Evolutionary conservation across 2,329 filamentous ascomycete genomes (phyloP), one percentile per base, ranked within the genome.

Genomic region (Venturia effusa): DNA sequence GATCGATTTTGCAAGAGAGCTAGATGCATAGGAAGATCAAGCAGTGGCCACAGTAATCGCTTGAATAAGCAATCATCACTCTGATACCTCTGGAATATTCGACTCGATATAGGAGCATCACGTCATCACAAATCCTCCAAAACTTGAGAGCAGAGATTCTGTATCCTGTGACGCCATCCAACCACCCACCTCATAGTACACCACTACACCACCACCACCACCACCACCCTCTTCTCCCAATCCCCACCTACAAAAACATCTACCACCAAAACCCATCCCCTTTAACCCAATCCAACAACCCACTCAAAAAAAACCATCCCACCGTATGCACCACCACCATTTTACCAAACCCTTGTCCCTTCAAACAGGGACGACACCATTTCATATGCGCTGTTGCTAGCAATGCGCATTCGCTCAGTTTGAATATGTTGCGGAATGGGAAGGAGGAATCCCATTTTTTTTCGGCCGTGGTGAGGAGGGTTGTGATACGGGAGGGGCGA

Each of bases 1-100:
- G 67, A 79, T 83, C 66, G 81, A 83, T 69, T 83, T 83, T 72
- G 80, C 79, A 37, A 68, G 71, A 39, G 74, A 74, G 64, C 64
- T 77, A 64, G 74, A 76, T 63, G 73, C 73, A 40, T 68, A 60
- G 59, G 27, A 17, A 30, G 10, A 8, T 34, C 27, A 34, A 7
- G 13, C 19, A 19, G 4, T 24, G 51, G 15, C 22, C 6, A 19
- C 27, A 57, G 1, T 57, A 3, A n/a, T 34, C 15, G 8, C 6
- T 4, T 34, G 13, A 54, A 7, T 13, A 32, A 1, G 24, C 24
- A 45, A 1, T 27, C 24, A 45, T 8, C 19, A 5, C 43, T 6
- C 10, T 19, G 43, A 7, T 10, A 24, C 19, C 8, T 15, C 15
- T 11, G 8, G 22, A 51, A 27, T 51, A n/a, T 27, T 51, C 22